Evolutionary conservation across 345 rosid genomes (phyloP).

Genomic region (Ailanthus altissimus): DNA sequence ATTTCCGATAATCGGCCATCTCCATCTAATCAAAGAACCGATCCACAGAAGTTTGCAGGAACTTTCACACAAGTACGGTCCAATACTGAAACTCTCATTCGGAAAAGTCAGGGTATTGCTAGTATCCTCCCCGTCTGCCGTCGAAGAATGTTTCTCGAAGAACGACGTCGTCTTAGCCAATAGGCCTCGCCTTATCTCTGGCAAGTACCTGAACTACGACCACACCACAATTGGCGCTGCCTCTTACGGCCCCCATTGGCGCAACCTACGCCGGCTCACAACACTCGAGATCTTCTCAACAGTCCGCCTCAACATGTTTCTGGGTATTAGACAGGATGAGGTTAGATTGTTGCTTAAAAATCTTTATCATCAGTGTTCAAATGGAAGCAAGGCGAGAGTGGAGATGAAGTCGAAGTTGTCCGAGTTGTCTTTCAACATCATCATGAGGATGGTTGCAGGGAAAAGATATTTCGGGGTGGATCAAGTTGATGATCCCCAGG

Average conservation of each 20-base stretch:
- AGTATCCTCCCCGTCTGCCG: neutral
- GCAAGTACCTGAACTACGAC: neutral
- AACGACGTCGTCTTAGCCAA: neutral
- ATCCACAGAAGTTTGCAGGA: slow-evolving; percentile 12
- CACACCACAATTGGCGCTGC: neutral
- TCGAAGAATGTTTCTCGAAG: neutral
- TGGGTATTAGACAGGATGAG: too few relatives aligned
- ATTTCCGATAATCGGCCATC: slow-evolving; percentile 41
- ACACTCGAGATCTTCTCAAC: too few relatives aligned
- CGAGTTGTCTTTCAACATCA: neutral
- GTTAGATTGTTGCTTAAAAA: too few relatives aligned
- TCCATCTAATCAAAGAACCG: slow-evolving; percentile 31
- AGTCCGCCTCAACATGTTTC: too few relatives aligned
- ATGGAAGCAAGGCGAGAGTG: neutral
- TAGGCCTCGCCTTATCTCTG: neutral
- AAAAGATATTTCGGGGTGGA: neutral
- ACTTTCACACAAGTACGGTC: slow-evolving; percentile 22
- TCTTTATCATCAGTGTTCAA: too few relatives aligned
- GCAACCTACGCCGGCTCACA: too few relatives aligned
- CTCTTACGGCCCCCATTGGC: too few relatives aligned
- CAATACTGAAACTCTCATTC: neutral
- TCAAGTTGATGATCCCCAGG: neutral
- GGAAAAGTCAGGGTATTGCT: neutral
- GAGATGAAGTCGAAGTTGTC: neutral
- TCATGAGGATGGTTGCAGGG: neutral